Base-by-base conservation (phyloP, 2,329 filamentous ascomycete species). In the Pseudogymnoascus sp. region DNA sequence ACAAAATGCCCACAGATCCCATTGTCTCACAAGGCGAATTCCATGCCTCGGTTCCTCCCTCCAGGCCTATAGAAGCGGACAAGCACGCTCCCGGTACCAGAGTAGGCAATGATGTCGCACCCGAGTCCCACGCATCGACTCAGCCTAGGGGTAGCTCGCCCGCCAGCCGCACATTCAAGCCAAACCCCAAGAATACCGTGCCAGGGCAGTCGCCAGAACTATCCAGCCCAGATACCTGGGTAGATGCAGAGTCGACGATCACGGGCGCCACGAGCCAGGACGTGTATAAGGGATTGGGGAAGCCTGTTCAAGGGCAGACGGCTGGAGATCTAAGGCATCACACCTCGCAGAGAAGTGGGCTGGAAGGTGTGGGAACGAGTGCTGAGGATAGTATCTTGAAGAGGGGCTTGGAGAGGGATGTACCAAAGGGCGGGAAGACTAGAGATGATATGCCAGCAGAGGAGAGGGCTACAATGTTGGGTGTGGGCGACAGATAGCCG, bases 121-220 rank as follows among this genome's bases (percentile, higher is more conserved):
- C 84, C 18, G 87, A 89, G 70, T 91, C 89, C 77, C 77, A 82
- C 69, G 82, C 84, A 23, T 68, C 91, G 72, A 81, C 80, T 1
- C 75, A 85, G 37, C 80, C 86, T 0, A 75, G 87, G 0, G 88
- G 88, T 64, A 83, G 84, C 3, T 88, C 88, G 0, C 88, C 88
- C 23, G 21, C 23, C 43, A 49, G 43, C 43, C 43, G 43, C 18
- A n/a, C 43, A 28, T 49, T 49, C 12, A 7, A 49, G 43, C 43
- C 43, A 1, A 49, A 49, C 43, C 23, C 23, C n/a, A 49, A 14
- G 14, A n/a, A 46, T 8, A 46, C 6, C 23, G 43, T 25, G 12
- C 21, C 23, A 1, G 43, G 43, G 43, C 23, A 49, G 21, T 49
- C 43, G 7, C 40, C 40, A 5, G 18, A 23, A 14, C 18, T 43